Evolutionary conservation across 768 basidiomycete species (phyloP), one percentile per base, ranked within the genome.

Genomic region (Russula emetica): DNA sequence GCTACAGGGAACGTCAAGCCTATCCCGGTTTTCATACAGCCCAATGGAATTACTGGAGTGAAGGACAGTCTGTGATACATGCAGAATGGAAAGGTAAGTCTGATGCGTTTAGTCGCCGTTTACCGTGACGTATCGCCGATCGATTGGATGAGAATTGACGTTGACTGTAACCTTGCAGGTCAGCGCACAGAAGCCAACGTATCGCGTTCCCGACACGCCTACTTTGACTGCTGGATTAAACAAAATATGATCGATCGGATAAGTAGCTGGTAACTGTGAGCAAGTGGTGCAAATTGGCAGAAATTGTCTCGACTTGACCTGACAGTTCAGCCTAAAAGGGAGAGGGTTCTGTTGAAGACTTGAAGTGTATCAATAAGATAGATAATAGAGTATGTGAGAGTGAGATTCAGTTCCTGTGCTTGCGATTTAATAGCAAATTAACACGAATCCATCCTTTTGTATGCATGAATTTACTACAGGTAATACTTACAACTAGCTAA

Each of bases 121-220:
- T 18, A 44, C n/a, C n/a, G n/a, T n/a, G n/a, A n/a, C 9, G 44
- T 9, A 6, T 22, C 7, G 9, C 32, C 32, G 8, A 22, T 45
- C 36, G 24, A 9, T 24, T 28, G 9, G 22, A 44, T 13, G n/a
- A 36, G 51, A 30, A 4, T 45, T 50, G 38, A 30, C 53, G 36
- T 40, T 38, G 10, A 38, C 14, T 10, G 14, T 24, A 34, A 45
- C 5, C 9, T 13, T 28, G 9, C 36, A 69, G 69, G 61, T 71
- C 26, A 73, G 71, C 57, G 74, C 65, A 34, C 69, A 71, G 64
- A 75, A 76, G 64, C 58, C 73, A 38, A 73, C 72, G 14, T 72
- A 72, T 62, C 62, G 68, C 32, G 58, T 72, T 34, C 34, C 34
- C 1, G 34, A 34, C 10, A 34, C 36, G 13, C 36, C 13, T 36